Evolutionary conservation across 768 basidiomycete genomes (phyloP).

Genomic region (Tricholoma terreum): DNA sequence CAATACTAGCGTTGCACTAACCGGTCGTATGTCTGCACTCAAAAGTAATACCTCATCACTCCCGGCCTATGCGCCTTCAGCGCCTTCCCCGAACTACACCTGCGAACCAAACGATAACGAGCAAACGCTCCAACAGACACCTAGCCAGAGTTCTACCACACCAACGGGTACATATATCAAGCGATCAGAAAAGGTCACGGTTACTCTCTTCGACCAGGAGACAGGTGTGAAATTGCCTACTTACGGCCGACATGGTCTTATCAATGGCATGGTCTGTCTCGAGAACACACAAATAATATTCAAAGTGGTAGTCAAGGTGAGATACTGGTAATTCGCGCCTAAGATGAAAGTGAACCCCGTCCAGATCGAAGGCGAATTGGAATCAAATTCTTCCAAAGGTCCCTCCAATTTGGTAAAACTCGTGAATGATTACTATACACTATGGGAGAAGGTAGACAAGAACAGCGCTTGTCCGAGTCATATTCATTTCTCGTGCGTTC

Average conservation of each 20-base stretch:
- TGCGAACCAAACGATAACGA: slow-evolving; percentile 50
- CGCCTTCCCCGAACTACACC: slow-evolving; percentile 57
- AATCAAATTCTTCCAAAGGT: slow-evolving; percentile 34
- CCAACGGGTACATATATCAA: slow-evolving; percentile 42
- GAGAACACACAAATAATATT: slow-evolving; percentile 36
- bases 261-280: slow-evolving; percentile 45
- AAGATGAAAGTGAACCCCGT: neutral
- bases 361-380: slow-evolving; percentile 43
- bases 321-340: slow-evolving; percentile 6
- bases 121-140: slow-evolving; percentile 48
- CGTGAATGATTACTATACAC: slow-evolving; percentile 27
- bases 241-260: slow-evolving; percentile 40
- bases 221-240: slow-evolving; percentile 33
- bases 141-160: slow-evolving; percentile 17
- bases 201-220: slow-evolving; percentile 48
- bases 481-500: slow-evolving; percentile 39
- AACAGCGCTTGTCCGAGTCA: slow-evolving; percentile 22
- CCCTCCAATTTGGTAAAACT: slow-evolving; percentile 33
- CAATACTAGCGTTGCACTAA: neutral
- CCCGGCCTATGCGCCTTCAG: slow-evolving; percentile 53
- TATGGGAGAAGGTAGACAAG: slow-evolving; percentile 30
- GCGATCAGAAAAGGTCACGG: slow-evolving; percentile 33
- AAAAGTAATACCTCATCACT: slow-evolving; percentile 22
- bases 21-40: neutral
- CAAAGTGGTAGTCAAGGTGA: slow-evolving; percentile 45